Evolutionary conservation across 1,284 basidiomycete genomes (phyloP).

Genomic region (Butyriboletus appendiculatus): DNA sequence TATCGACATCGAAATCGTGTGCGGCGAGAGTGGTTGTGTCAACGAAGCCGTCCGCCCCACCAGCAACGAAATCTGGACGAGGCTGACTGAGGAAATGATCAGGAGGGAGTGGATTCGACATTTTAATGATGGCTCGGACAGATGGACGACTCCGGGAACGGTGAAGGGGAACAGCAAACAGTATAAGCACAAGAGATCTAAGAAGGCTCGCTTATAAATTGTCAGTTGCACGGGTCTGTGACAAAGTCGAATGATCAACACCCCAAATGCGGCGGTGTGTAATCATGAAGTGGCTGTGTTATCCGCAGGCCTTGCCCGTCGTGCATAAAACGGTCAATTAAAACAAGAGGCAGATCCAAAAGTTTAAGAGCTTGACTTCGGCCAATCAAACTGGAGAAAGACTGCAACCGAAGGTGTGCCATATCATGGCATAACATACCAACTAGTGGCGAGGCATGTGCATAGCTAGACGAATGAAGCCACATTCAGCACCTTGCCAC

Average conservation of each 20-base stretch:
- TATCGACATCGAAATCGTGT: constrained; percentile 95
- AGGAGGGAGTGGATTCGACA: constrained; percentile 39
- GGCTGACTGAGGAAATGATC: constrained; percentile 70
- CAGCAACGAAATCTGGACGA: constrained; percentile 47
- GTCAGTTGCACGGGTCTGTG: background rate
- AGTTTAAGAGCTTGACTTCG: too few relatives aligned
- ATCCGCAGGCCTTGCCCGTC: background rate
- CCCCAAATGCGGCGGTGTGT: background rate
- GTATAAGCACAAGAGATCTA: background rate
- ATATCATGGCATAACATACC: too few relatives aligned
- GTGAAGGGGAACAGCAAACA: background rate
- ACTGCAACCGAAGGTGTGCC: too few relatives aligned
- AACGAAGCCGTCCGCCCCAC: constrained; percentile 42
- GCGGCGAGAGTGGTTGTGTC: constrained; percentile 88
- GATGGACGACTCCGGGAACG: too few relatives aligned
- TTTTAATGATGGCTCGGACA: background rate
- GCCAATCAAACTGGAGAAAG: background rate
- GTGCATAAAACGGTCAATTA: background rate
- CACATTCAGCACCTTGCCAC: background rate
- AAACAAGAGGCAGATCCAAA: background rate
- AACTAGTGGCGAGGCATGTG: too few relatives aligned
- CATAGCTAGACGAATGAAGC: background rate
- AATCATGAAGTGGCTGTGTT: background rate
- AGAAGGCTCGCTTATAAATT: background rate
- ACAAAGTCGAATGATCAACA: background rate